Percentiles rank a stretch among this genome's conserved stretches.
phyloP scores from a whole-genome alignment of 352 stramenopile genomes.

The Globisporangium recalcitrans region DNA sequence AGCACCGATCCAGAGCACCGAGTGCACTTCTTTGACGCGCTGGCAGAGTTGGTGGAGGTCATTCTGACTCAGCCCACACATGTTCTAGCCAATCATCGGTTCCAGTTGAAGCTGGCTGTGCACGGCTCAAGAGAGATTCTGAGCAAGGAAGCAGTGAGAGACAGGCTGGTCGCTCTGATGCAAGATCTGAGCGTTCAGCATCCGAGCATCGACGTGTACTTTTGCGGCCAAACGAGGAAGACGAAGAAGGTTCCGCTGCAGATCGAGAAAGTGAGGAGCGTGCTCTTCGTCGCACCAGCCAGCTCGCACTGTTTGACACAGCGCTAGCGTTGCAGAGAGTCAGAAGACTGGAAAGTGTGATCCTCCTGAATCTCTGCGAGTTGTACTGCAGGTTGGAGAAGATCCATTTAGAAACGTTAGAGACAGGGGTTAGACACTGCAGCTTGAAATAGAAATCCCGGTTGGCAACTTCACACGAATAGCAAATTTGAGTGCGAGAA shows the following conservation, averaged over 20 bases:
- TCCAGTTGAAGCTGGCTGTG: slow-evolving; percentile 7
- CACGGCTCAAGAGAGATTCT: neutral
- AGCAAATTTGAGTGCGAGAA: no score
- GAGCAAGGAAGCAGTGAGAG: neutral
- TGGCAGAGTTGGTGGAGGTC: slow-evolving; percentile 5
- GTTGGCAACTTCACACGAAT: no score
- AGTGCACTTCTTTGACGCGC: slow-evolving; percentile 1
- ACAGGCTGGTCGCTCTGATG: neutral
- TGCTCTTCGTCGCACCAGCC: neutral
- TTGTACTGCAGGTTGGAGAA: no score
- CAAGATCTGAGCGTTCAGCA: neutral
- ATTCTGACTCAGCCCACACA: neutral
- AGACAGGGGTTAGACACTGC: no score
- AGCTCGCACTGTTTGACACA: neutral
- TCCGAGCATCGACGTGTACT: neutral
- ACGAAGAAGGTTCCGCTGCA: neutral
- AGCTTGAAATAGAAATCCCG: no score
- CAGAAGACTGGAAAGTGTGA: no score
- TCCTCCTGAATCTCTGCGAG: no score
- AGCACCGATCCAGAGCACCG: neutral
- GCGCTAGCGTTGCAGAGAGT: no score
- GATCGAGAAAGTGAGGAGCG: slow-evolving; percentile 2
- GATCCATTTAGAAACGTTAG: no score
- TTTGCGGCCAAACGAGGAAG: neutral
- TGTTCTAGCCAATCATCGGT: neutral